Base-by-base conservation (phyloP, 768 basidiomycete species). In the Leccinum variicolor region DNA sequence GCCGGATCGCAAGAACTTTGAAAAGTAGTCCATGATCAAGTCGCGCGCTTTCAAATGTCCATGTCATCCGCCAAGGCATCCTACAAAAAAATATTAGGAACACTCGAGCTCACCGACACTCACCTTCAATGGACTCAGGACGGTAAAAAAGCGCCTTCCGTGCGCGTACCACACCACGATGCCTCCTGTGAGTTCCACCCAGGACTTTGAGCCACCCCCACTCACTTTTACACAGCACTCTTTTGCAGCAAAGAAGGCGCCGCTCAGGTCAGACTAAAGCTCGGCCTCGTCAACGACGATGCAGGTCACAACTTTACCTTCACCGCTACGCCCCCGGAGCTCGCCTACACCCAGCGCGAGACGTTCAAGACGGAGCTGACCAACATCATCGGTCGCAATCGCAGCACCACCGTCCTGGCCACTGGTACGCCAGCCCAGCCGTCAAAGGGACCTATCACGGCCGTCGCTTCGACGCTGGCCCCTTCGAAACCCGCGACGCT, bases 201-300 rank as follows among this genome's bases (percentile, higher is more conserved):
- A 31, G 11, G 31, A 31, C 31, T 31, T 31, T 31, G 31, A 31
- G 31, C 31, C 36, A 56, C 49, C 57, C 55, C 54, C 26, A 47
- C 57, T 41, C 41, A 34, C 46, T 25, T 7, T 17, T 50, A 41
- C 0, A 60, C 69, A 90, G 90, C 90, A 17, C 79, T 94, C 34
- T 93, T 92, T 68, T 92, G 88, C 65, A 92, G 90, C 69, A 94
- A 94, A 66, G 87, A 89, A 65, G 88, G 87, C 54, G 86, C 90
- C 6, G 74, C 89, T 0, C 89, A 92, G 69, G 89, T 91, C 64
- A 80, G 85, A 50, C 77, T 94, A 50, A 93, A 93, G 66, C 74
- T 95, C 33, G 85, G 82, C 2, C 77, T 92, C 31, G 72, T 83
- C 53, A 79, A 77, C 50, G 84, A 91, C 69, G 88, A 89, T 55